A percentile compares a stretch with the other conserved stretches of the same genome.
Conservation (phyloP, 2,329 filamentous ascomycete genomes). For the Trichoderma asperellum region DNA sequence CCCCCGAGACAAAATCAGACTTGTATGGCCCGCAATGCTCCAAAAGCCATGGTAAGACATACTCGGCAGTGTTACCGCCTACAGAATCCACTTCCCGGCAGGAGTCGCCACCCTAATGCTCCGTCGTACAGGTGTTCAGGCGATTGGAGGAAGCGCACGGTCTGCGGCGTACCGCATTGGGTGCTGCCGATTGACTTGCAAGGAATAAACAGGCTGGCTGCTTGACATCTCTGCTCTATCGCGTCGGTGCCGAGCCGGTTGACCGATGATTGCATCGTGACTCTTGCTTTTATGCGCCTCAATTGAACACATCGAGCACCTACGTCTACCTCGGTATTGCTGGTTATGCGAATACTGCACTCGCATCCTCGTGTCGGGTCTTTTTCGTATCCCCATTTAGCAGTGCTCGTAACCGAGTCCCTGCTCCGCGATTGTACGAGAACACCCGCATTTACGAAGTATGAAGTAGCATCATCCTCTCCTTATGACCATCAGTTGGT, state of each 20-base stretch:
- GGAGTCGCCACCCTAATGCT: slow-evolving; percentile 7
- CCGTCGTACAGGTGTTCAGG: background rate
- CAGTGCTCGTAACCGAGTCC: slow-evolving; percentile 4
- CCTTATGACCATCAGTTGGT: background rate
- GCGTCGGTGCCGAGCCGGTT: background rate
- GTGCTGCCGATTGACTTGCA: background rate
- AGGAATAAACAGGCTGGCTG: background rate
- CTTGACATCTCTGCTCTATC: background rate
- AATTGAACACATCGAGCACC: background rate
- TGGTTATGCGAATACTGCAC: background rate
- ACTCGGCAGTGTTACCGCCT: background rate
- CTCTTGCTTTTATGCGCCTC: background rate
- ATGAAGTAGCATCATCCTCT: slow-evolving; percentile 18
- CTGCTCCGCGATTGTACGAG: slow-evolving; percentile 12
- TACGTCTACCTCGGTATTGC: background rate
- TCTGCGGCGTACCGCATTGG: background rate
- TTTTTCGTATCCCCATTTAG: slow-evolving; percentile 22
- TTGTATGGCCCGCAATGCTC: background rate
- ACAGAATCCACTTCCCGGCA: slow-evolving; percentile 19
- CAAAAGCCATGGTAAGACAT: background rate
- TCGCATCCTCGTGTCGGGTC: background rate
- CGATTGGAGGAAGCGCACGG: background rate
- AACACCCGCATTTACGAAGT: slow-evolving; percentile 20
- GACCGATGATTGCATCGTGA: background rate
- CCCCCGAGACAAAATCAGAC: background rate